Conservation (phyloP, 345 rosid species). For the Raphanus raphanistrum region DNA sequence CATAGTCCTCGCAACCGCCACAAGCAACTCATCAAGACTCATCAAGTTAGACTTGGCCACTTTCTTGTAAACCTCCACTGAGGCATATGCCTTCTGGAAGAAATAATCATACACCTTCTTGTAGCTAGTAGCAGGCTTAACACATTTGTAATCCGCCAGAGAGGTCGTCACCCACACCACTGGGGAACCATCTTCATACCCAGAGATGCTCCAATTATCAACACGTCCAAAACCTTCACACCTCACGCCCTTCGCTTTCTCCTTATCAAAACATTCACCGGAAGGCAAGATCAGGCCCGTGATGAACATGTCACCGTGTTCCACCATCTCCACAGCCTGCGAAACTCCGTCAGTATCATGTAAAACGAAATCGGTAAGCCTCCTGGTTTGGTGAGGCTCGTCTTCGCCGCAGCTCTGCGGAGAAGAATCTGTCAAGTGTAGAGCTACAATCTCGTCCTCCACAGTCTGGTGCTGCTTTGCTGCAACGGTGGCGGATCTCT, state of each 20-base stretch:
- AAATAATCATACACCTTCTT: constrained; percentile 52
- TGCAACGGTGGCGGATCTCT: constrained; percentile 49
- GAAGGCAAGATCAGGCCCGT: constrained; percentile 58
- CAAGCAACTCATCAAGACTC: constrained; percentile 64
- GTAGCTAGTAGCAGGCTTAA: constrained; percentile 57
- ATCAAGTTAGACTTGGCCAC: constrained; percentile 39
- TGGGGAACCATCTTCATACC: constrained; percentile 40
- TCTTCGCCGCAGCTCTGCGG: constrained; percentile 29
- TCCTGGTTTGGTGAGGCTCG: constrained; percentile 48
- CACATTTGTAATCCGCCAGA: constrained; percentile 56
- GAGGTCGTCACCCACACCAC: constrained; percentile 70
- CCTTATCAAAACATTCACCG: too few species aligned
- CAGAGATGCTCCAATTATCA: too few species aligned
- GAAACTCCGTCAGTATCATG: constrained; percentile 44
- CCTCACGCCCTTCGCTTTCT: too few species aligned
- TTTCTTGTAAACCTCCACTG: constrained; percentile 62
- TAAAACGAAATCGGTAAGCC: constrained; percentile 54
- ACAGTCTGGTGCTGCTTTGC: constrained; percentile 43
- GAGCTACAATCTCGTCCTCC: constrained; percentile 56
- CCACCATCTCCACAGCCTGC: constrained; percentile 60
- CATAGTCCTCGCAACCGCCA: constrained; percentile 59
- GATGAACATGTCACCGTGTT: constrained; percentile 53
- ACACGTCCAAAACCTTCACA: too few species aligned
- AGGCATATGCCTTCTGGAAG: constrained; percentile 57
- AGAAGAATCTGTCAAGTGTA: constrained; percentile 37